phyloP scores from a whole-genome alignment of 306 rosid genomes.

The Gastrolobium villosum region DNA sequence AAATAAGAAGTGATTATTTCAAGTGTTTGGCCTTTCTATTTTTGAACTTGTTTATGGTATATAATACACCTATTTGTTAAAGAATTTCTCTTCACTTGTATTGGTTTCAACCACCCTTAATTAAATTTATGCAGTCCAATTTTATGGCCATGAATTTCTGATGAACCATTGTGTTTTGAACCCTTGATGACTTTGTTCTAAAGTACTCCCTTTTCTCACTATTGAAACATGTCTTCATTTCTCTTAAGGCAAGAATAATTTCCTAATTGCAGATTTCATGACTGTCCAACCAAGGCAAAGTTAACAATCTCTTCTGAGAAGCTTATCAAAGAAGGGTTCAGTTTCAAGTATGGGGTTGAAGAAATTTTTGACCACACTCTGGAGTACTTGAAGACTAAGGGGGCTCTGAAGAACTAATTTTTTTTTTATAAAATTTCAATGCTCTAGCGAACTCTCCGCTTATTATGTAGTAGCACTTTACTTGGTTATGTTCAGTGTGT shows the following conservation, averaged over 20 bases:
- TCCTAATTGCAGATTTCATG: constrained; percentile 68
- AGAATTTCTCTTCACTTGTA: background rate
- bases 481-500: constrained; percentile 13
- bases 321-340: constrained; percentile 82
- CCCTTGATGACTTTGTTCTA: constrained; percentile 1
- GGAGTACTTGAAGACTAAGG: constrained; percentile 75
- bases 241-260: constrained; percentile 5
- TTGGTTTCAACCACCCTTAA: background rate
- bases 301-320: constrained; percentile 68
- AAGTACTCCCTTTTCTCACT: background rate
- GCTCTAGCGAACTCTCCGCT: constrained; percentile 27
- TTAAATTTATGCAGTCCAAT: background rate
- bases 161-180: background rate
- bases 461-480: constrained; percentile 14
- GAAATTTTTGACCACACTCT: constrained; percentile 72
- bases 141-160: constrained; percentile 11
- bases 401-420: constrained; percentile 57
- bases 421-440: background rate
- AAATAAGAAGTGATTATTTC: no score
- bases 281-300: constrained; percentile 71
- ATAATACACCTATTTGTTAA: background rate
- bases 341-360: constrained; percentile 69
- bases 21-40: no score
- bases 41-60: background rate
- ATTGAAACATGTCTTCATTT: background rate